These are phyloP conservation scores for Potentilla sterilis DNA, from an alignment of 306 rosid species.

Conservation along the genomic window DNA sequence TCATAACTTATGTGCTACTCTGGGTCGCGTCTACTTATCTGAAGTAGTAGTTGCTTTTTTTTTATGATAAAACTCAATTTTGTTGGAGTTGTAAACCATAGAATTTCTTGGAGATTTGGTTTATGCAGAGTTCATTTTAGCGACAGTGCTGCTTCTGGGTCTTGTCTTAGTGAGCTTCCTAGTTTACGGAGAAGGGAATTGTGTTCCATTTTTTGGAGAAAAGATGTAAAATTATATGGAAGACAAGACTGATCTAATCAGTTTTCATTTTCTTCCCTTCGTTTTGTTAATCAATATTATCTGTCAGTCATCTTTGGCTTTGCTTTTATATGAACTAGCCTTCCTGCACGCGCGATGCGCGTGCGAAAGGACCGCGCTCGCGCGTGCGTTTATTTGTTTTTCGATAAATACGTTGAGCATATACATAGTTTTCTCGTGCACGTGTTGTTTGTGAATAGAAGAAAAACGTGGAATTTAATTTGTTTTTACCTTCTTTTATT, in stretches of 20 bases:
- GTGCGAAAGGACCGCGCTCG: no score
- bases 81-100: conserved; percentile 30
- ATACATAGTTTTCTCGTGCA: no score
- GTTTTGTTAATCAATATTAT: not conserved
- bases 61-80: conserved; percentile 37
- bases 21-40: conserved; percentile 95
- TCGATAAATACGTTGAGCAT: no score
- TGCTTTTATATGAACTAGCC: not conserved
- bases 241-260: not conserved
- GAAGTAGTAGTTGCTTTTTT: conserved; percentile 31
- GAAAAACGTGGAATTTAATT: no score
- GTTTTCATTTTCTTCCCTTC: not conserved
- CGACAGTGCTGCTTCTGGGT: conserved; percentile 5
- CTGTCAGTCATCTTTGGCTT: not conserved
- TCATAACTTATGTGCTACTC: conserved; percentile 67
- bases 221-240: conserved; percentile 16
- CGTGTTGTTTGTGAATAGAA: no score
- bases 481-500: no score
- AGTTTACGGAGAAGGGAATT: conserved; percentile 19
- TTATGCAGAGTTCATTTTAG: conserved; percentile 5
- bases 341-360: no score
- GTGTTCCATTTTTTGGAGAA: not conserved
- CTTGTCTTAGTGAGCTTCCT: conserved; percentile 15
- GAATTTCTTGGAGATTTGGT: conserved; percentile 15
- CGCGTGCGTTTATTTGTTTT: no score